Base-by-base conservation (phyloP, 495 filamentous ascomycete species). In the Lepidopterella palustris region DNA sequence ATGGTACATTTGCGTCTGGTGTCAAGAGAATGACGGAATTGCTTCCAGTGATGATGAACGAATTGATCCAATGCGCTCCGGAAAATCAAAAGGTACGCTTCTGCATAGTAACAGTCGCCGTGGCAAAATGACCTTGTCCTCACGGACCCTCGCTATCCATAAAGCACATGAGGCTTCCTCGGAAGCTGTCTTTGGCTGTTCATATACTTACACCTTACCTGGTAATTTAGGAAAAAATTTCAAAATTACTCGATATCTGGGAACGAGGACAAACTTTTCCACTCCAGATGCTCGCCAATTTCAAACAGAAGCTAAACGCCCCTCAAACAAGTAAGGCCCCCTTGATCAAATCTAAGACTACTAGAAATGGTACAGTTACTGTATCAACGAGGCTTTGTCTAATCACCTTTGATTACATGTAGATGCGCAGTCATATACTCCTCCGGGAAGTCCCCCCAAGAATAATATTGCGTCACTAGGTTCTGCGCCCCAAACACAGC, bases 61-160 rank as follows among this genome's bases (percentile, higher is more conserved):
- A 97, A 75, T 92, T 96, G 75, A 83, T 95, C 70, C 84, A 86
- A 72, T 84, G 82, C 72, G 87, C 90, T 59, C 93, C 95, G 31
- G 84, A 87, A 74, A 91, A 96, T 76, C 93, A 98, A 86, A 97
- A 96, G 90, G 91, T 96, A 96, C 85, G 90, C 87, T 62, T 58
- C 48, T 58, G 27, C 32, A 49, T 58, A 58, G 35, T 18, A 42
- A n/a, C n/a, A n/a, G n/a, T n/a, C n/a, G n/a, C n/a, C n/a, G n/a
- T n/a, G n/a, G n/a, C n/a, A n/a, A n/a, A n/a, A n/a, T n/a, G n/a
- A n/a, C n/a, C n/a, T n/a, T n/a, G n/a, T n/a, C n/a, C n/a, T n/a
- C n/a, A n/a, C n/a, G n/a, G n/a, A n/a, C n/a, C n/a, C n/a, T n/a
- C n/a, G n/a, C n/a, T n/a, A n/a, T n/a, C n/a, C n/a, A n/a, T n/a